phyloP scores from a whole-genome alignment of 2,329 filamentous ascomycete genomes.

The Cercospora beticola region DNA sequence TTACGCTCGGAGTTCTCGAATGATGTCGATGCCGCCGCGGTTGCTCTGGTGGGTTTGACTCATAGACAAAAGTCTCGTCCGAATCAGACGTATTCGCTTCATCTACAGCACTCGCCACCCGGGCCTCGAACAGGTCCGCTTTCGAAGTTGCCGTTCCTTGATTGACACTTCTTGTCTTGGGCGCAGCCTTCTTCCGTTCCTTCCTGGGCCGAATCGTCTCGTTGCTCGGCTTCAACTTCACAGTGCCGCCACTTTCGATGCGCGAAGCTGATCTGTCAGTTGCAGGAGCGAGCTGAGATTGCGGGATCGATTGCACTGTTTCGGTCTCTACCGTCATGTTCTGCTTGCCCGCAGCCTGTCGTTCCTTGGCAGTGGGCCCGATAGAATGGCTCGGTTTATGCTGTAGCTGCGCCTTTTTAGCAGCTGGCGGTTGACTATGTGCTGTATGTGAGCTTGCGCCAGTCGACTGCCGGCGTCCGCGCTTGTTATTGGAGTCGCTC shows the following conservation, averaged over 20 bases:
- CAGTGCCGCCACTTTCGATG: constrained; percentile 66
- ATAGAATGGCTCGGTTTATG: constrained; percentile 43
- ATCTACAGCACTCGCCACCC: constrained; percentile 92
- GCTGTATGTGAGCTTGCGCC: constrained; percentile 23
- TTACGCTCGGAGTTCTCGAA: constrained; percentile 90
- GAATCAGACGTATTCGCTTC: constrained; percentile 96
- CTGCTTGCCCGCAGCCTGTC: constrained; percentile 70
- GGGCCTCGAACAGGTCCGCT: constrained; percentile 96
- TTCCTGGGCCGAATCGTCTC: constrained; percentile 95
- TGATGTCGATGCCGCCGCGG: constrained; percentile 72
- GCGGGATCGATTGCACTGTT: constrained; percentile 86
- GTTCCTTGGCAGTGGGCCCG: constrained; percentile 57
- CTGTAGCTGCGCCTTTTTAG: constrained; percentile 66
- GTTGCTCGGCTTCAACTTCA: constrained; percentile 85
- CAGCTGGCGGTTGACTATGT: constrained; percentile 38
- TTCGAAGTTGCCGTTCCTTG: constrained; percentile 83
- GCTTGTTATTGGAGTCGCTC: constrained; percentile 42
- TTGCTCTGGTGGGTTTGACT: constrained; percentile 79
- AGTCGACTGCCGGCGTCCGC: constrained; percentile 35
- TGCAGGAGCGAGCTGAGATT: constrained; percentile 66
- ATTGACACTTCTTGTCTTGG: constrained; percentile 72
- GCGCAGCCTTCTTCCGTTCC: constrained; percentile 76
- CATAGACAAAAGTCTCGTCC: constrained; percentile 97
- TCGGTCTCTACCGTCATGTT: constrained; percentile 99
- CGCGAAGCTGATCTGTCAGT: constrained; percentile 59